These are phyloP conservation scores for Lichtheimia ramosa DNA, from an alignment of 371 early-diverging fungal species.

Conservation along the genomic window DNA sequence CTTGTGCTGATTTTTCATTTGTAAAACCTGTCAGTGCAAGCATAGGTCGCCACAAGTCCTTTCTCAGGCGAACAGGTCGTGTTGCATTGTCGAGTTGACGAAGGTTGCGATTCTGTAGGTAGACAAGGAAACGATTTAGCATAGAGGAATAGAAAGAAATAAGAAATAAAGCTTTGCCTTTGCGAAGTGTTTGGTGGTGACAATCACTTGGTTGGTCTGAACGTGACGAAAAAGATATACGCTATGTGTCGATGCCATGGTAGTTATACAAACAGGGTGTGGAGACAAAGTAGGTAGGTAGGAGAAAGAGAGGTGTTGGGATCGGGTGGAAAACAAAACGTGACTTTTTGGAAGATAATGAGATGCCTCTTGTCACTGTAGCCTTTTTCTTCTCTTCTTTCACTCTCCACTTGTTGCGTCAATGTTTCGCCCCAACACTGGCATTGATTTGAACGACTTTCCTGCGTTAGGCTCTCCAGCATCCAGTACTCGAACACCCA, in stretches of 20 bases:
- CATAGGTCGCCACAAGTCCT: conserved; percentile 63
- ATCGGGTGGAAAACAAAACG: neutral
- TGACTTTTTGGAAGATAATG: neutral
- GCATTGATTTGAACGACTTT: conserved; percentile 52
- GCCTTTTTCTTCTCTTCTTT: conserved; percentile 4
- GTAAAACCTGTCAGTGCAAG: conserved; percentile 57
- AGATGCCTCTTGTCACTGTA: neutral
- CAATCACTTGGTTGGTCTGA: conserved; percentile 63
- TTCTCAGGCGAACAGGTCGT: conserved; percentile 53
- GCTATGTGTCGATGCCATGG: conserved; percentile 14
- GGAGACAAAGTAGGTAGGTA: neutral
- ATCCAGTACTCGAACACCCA: conserved; percentile 25
- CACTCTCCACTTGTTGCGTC: too few species aligned
- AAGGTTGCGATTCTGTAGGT: conserved; percentile 42
- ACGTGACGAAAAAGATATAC: conserved; percentile 62
- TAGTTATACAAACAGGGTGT: neutral
- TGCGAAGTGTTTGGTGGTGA: conserved; percentile 41
- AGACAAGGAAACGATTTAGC: too few species aligned
- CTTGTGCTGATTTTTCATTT: conserved; percentile 49
- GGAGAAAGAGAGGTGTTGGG: too few species aligned
- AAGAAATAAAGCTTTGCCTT: conserved; percentile 22
- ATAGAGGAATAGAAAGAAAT: too few species aligned
- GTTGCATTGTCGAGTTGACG: conserved; percentile 34
- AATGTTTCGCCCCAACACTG: conserved; percentile 47
- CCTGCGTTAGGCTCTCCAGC: conserved; percentile 48